These are phyloP conservation scores for Aciculoconidium aculeatum DNA, from an alignment of 805 yeast species.

Conservation along the genomic window DNA sequence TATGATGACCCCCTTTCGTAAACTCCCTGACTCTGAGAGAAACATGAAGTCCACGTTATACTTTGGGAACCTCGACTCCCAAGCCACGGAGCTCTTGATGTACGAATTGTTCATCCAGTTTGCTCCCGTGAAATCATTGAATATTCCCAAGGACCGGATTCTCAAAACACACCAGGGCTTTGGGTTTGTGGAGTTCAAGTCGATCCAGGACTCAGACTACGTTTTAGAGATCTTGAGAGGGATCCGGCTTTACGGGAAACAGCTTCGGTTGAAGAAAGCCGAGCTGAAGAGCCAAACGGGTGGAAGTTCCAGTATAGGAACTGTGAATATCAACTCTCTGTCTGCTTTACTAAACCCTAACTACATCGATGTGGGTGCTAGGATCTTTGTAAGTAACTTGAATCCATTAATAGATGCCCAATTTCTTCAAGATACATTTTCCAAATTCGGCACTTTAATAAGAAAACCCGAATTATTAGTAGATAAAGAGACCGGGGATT, in stretches of 20 bases:
- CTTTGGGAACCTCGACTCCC: conserved; percentile 76
- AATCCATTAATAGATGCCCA: conserved; percentile 61
- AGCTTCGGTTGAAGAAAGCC: conserved; percentile 52
- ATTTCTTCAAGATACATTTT: conserved; percentile 51
- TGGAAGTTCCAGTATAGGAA: conserved; percentile 9
- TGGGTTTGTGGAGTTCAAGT: conserved; percentile 75
- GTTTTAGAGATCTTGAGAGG: conserved; percentile 57
- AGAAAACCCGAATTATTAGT: conserved; percentile 46
- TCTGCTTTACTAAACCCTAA: conserved; percentile 8
- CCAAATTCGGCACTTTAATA: conserved; percentile 60
- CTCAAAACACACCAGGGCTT: conserved; percentile 72
- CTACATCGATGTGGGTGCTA: conserved; percentile 44
- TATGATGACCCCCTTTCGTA: conserved; percentile 28
- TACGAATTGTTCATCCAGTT: conserved; percentile 83
- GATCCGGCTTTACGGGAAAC: conserved; percentile 53
- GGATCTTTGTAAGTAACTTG: conserved; percentile 51
- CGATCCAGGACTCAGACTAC: conserved; percentile 62
- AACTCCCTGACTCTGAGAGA: conserved; percentile 39
- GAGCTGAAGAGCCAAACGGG: conserved; percentile 17
- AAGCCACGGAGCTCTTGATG: conserved; percentile 63
- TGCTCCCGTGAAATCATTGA: conserved; percentile 66
- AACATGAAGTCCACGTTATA: conserved; percentile 64
- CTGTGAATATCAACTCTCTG: conserved; percentile 2
- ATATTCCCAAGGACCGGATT: conserved; percentile 76
- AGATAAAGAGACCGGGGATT: conserved; percentile 39